Evolutionary conservation across 208 protist species (phyloP), one percentile per base, ranked within the genome.

Genomic region (Vickermania ingenoplastis): DNA sequence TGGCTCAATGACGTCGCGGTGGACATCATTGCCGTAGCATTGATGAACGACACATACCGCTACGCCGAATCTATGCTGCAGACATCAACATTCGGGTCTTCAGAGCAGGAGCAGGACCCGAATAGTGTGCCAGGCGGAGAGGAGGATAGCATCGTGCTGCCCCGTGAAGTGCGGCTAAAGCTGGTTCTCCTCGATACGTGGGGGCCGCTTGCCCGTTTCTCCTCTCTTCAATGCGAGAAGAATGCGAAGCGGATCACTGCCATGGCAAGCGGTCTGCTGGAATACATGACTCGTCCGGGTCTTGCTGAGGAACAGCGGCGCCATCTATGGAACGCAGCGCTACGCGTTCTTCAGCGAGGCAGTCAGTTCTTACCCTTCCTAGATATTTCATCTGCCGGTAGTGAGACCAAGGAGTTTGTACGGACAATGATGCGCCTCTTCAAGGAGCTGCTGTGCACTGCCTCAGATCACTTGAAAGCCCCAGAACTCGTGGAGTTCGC

Each of bases 131-230:
- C 52, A 27, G 48, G 36, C 11, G 45, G 49, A 0, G 0, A 0
- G 0, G 27, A 55, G 27, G 65, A 81, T 36, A 52, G 64, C 23
- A 50, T 54, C 23, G 51, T 71, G 3, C 49, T 79, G 3, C 1
- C 60, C 3, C 36, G 65, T 1, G 74, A 83, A 36, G 67, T 53
- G 0, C 61, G 77, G 61, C 53, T 86, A 27, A 77, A 76, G 36
- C 17, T 78, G 0, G 41, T 71, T 3, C 57, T 81, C 2, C 63
- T 56, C 51, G 41, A 50, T 17, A 21, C 28, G 3, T 25, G 41
- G 1, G 41, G 17, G 5, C 21, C 36, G 13, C 4, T 63, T 7
- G 58, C 13, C 13, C 13, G 23, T 30, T 30, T 30, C 36, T 48
- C 54, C 11, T 11, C 21, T 4, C 21, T 17, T 24, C 4, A 25